Conservation (phyloP, 805 yeast species). For the Saturnispora quitensis region DNA sequence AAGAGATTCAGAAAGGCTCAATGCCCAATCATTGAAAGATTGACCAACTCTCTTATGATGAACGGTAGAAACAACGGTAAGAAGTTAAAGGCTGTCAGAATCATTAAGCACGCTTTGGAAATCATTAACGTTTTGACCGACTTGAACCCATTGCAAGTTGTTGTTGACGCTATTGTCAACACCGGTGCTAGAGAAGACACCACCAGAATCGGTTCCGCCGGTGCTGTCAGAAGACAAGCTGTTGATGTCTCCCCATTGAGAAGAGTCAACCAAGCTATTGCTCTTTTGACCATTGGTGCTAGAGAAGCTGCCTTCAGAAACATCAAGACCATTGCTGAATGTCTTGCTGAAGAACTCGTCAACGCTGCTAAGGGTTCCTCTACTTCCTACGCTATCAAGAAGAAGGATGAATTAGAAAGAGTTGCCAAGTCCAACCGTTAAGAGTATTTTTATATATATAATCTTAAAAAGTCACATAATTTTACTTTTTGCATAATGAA, state of each 20-base stretch:
- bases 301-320: slow-evolving; percentile 99
- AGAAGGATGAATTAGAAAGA: slow-evolving; percentile 99
- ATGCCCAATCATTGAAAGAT: slow-evolving; percentile 98
- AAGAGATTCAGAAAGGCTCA: slow-evolving; percentile 99
- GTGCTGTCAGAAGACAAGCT: slow-evolving; percentile 99
- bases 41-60: slow-evolving; percentile 99
- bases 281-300: slow-evolving; percentile 97
- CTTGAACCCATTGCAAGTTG: slow-evolving; percentile 98
- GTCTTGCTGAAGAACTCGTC: slow-evolving; percentile 99
- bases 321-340: slow-evolving; percentile 99
- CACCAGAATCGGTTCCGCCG: slow-evolving; percentile 99
- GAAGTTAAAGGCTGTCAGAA: slow-evolving; percentile 99
- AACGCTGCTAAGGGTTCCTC: slow-evolving; percentile 99
- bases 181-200: slow-evolving; percentile 99
- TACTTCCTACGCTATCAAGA: slow-evolving; percentile 99
- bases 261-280: slow-evolving; percentile 99
- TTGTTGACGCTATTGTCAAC: slow-evolving; percentile 99
- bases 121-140: slow-evolving; percentile 95
- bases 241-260: slow-evolving; percentile 99
- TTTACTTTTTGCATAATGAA: background rate
- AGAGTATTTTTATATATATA: slow-evolving; percentile 18
- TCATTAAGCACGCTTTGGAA: slow-evolving; percentile 98
- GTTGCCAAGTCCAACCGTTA: slow-evolving; percentile 99
- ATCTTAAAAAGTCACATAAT: slow-evolving; percentile 2
- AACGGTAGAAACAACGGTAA: slow-evolving; percentile 99